Percentiles rank a stretch among this genome's conserved stretches.
These are phyloP conservation scores for Saccharomycopsis lassenensis DNA, from an alignment of 805 yeast genomes.

Conservation along the genomic window DNA sequence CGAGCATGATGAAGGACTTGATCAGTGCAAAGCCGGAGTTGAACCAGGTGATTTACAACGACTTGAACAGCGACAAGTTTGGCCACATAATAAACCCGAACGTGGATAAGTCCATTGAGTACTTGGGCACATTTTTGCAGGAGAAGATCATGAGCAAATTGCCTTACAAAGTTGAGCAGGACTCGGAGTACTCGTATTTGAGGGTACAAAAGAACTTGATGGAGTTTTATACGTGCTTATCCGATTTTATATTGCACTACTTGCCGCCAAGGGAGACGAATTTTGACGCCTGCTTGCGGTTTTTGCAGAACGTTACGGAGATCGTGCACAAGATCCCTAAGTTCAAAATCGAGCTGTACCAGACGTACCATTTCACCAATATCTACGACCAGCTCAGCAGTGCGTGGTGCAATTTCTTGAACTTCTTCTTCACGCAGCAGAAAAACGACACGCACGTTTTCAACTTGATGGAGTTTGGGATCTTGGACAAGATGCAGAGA, in stretches of 20 bases:
- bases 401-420: constrained; percentile 16
- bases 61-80: constrained; percentile 19
- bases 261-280: constrained; percentile 60
- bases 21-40: constrained; percentile 55
- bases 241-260: constrained; percentile 64
- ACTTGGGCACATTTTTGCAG: constrained; percentile 36
- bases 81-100: constrained; percentile 45
- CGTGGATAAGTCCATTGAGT: constrained; percentile 37
- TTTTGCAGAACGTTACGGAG: constrained; percentile 50
- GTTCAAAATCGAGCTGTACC: constrained; percentile 31
- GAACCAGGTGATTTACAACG: constrained; percentile 33
- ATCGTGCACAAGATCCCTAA: constrained; percentile 55
- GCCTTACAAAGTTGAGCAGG: constrained; percentile 68
- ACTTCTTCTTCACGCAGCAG: neutral
- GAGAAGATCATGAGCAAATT: constrained; percentile 34
- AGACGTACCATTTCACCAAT: constrained; percentile 15
- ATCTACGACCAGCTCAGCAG: constrained; percentile 12
- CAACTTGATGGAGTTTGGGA: constrained; percentile 1
- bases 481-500: constrained; percentile 1
- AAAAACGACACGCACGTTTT: neutral
- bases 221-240: constrained; percentile 59
- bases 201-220: constrained; percentile 58
- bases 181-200: constrained; percentile 65
- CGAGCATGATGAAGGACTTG: constrained; percentile 39
- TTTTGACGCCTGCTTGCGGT: constrained; percentile 42